Base-by-base conservation (phyloP, 768 basidiomycete genomes). In the Gyrodon lividus region DNA sequence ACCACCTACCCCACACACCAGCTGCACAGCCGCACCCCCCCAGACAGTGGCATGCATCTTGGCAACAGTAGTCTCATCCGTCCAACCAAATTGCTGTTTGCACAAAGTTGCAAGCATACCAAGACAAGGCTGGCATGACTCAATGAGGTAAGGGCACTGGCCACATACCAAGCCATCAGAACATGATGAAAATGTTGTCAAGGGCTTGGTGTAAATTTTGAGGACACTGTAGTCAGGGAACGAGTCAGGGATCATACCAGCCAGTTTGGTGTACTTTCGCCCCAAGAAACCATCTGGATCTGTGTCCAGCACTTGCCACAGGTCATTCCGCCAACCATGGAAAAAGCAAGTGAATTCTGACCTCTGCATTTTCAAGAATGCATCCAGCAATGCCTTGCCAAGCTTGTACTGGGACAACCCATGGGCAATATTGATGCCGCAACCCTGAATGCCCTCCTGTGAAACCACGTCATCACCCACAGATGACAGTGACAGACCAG, bases 141-240 rank as follows among this genome's bases (percentile, higher is more conserved):
- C 13, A 14, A 43, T 24, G 42, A 5, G 24, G 28, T n/a, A 26
- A 22, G 39, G 39, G 12, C 17, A 19, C 9, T 9, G 31, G 5
- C 31, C 28, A 6, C 28, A 28, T 28, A 10, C 31, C 31, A 5
- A 26, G 24, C 24, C 7, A 7, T 4, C 4, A 7, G 24, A 26
- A 7, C 24, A 4, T 26, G 24, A 26, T 4, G 31, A 31, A 4
- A 31, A 31, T 4, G 12, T 31, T 9, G 31, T 31, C 13, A 31
- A 31, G 31, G 31, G 31, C 9, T 5, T 31, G 10, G 5, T 12
- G 19, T 40, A 40, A 5, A 2, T 12, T 22, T 22, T 5, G 1
- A 50, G 13, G 34, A 43, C 16, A n/a, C 28, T 22, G 19, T 42
- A 41, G 49, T 37, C 20, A 16, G 49, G 49, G 34, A 50, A 50